Evolutionary conservation across 441 rosid species (phyloP).

Genomic region (Populus hybrid): DNA sequence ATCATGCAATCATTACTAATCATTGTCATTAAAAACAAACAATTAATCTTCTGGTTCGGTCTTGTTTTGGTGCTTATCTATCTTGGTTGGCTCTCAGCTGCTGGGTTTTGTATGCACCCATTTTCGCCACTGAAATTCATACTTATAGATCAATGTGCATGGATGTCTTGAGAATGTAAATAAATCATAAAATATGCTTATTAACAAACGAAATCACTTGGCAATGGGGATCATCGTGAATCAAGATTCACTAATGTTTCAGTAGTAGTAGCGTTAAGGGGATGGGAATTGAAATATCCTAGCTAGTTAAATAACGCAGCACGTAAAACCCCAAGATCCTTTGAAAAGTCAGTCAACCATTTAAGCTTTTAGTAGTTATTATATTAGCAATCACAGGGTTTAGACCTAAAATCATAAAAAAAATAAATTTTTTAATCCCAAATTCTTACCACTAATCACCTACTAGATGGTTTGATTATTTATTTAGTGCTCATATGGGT

Average conservation of each 20-base stretch:
- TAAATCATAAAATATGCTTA: too few species aligned
- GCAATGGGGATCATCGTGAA: too few species aligned
- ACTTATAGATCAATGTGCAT: too few species aligned
- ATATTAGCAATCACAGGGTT: too few species aligned
- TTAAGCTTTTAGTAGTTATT: fast-evolving
- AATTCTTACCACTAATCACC: too few species aligned
- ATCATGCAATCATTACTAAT: neutral
- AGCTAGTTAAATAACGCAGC: too few species aligned
- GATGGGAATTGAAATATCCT: too few species aligned
- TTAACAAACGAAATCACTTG: neutral
- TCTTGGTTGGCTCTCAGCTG: neutral
- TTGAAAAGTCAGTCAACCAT: neutral
- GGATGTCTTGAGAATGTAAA: neutral
- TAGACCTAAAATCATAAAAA: fast-evolving
- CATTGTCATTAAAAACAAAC: neutral
- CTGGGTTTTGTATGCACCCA: neutral
- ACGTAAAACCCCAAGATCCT: neutral
- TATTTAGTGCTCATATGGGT: too few species aligned
- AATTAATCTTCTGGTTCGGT: neutral
- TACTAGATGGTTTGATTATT: too few species aligned
- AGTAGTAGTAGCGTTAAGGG: too few species aligned
- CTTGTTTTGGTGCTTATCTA: neutral
- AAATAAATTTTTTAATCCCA: fast-evolving
- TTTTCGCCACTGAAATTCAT: neutral
- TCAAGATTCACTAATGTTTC: too few species aligned